Base-by-base conservation (phyloP, 139 green algal genomes). In the Coccomyxa sp. region DNA sequence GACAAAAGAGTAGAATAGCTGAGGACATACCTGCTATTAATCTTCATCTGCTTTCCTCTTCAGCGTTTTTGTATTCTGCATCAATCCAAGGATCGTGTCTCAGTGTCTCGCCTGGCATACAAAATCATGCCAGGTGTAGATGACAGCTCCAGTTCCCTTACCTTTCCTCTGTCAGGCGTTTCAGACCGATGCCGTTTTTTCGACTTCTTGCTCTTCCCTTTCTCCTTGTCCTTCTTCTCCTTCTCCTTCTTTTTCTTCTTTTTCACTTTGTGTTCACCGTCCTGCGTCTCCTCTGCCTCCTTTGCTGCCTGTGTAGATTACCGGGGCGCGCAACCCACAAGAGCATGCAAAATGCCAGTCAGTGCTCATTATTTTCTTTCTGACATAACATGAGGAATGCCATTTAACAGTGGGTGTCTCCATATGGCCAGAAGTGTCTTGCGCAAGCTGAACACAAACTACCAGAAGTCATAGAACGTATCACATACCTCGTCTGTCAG, bases 161-260 rank as follows among this genome's bases (percentile, higher is more conserved):
- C 38, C 7, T 51, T 51, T 51, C 7, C 38, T 51, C 38, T 51
- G 7, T 51, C 38, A 51, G 38, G 38, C 38, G 38, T 51, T 51
- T 51, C 38, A 51, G 38, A 51, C 38, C 38, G 38, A 51, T 51
- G 66, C 81, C 38, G 76, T 21, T 84, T 79, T 38, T 83, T 77
- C 13, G 32, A 51, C 21, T 84, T 75, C 77, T 59, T 84, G 81
- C 30, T 84, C 7, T 67, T 77, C 59, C 82, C 83, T 18, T 83
- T 84, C 27, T 80, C 76, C 67, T 80, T 82, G 13, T 67, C 18
- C 12, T 87, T 83, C 86, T 85, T 85, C 15, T 80, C 74, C 15
- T 85, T 86, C 21, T 76, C 30, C 0, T 67, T 27, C 71, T 84
- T 84, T 58, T 30, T 18, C 51, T 75, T 60, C 45, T 80, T 71